Conservation (phyloP, 495 filamentous ascomycete genomes). For the Aspergillus sparsus region DNA sequence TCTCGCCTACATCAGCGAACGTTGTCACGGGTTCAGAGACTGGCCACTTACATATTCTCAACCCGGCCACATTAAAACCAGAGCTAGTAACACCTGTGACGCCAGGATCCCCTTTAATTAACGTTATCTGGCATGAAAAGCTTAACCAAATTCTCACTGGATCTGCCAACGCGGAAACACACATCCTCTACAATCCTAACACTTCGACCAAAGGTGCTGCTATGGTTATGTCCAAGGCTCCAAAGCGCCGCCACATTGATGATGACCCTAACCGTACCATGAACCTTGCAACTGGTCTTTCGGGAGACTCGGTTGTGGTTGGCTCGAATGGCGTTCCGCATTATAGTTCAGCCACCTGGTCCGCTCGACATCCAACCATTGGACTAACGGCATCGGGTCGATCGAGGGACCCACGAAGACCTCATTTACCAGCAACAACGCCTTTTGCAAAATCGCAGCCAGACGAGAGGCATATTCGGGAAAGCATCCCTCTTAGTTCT, state of each 20-base stretch:
- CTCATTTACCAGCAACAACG: slow-evolving; percentile 79
- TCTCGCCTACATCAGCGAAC: slow-evolving; percentile 77
- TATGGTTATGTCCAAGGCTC: slow-evolving; percentile 88
- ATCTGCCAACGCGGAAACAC: slow-evolving; percentile 84
- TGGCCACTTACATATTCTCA: slow-evolving; percentile 89
- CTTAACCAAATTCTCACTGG: slow-evolving; percentile 96
- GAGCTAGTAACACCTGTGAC: slow-evolving; percentile 87
- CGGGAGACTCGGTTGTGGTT: slow-evolving; percentile 77
- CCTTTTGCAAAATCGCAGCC: slow-evolving; percentile 91
- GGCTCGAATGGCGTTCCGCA: slow-evolving; percentile 49
- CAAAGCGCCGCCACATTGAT: slow-evolving; percentile 92
- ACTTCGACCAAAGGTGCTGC: slow-evolving; percentile 78
- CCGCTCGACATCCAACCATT: slow-evolving; percentile 68
- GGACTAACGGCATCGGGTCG: slow-evolving; percentile 80
- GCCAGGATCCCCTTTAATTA: slow-evolving; percentile 75
- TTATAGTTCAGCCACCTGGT: slow-evolving; percentile 51
- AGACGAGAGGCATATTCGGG: slow-evolving; percentile 83
- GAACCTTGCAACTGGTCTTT: slow-evolving; percentile 73
- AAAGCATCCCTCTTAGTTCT: slow-evolving; percentile 84
- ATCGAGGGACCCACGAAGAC: slow-evolving; percentile 74
- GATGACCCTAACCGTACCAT: slow-evolving; percentile 85
- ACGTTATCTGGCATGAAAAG: slow-evolving; percentile 87
- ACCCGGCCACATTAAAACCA: slow-evolving; percentile 80
- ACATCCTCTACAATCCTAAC: slow-evolving; percentile 85
- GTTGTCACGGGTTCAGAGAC: slow-evolving; percentile 87